A percentile compares a stretch with the other conserved stretches of the same genome.
phyloP scores from a whole-genome alignment of 176 grass and related monocot genomes.

The Saccharum officinarum region DNA sequence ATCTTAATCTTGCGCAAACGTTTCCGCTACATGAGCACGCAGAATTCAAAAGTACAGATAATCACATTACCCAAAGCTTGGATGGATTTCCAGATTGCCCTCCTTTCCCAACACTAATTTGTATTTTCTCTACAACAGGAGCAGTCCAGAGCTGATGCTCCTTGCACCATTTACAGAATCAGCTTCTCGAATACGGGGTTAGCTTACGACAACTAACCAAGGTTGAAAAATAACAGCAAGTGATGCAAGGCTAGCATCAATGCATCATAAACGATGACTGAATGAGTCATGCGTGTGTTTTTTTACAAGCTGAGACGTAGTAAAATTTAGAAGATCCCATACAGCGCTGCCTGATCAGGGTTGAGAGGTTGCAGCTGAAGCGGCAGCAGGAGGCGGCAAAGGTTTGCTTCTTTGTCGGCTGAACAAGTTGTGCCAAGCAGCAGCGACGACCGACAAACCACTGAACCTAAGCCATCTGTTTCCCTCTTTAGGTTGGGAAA shows the following conservation, averaged over 20 bases:
- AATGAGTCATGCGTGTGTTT: slow-evolving; percentile 26
- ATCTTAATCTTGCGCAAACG: slow-evolving; percentile 18
- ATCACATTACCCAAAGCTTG: not conserved
- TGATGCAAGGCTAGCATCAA: slow-evolving; percentile 1
- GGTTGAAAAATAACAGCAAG: slow-evolving; percentile 16
- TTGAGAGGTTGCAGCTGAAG: not conserved
- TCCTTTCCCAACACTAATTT: slow-evolving; percentile 35
- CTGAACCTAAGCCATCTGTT: slow-evolving; percentile 24
- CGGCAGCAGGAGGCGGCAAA: not conserved
- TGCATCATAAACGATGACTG: not conserved
- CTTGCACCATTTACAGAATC: slow-evolving; percentile 29
- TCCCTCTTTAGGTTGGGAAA: slow-evolving; percentile 12
- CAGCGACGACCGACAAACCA: slow-evolving; percentile 23
- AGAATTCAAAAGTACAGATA: not conserved
- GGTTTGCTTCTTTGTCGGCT: slow-evolving; percentile 23
- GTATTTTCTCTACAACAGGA: slow-evolving; percentile 27
- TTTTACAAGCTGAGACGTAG: slow-evolving; percentile 26
- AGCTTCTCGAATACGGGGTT: slow-evolving; percentile 32
- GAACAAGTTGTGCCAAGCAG: slow-evolving; percentile 29
- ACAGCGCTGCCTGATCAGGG: slow-evolving; percentile 12
- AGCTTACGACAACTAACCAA: slow-evolving; percentile 27
- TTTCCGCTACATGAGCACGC: not conserved
- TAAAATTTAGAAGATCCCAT: slow-evolving; percentile 3
- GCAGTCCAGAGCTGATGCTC: slow-evolving; percentile 5
- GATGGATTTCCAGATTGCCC: slow-evolving; percentile 24